Percentiles rank a stretch among this genome's conserved stretches.
Conservation (phyloP, 1,284 basidiomycete genomes). For the Cutaneotrichosporon sp. region DNA sequence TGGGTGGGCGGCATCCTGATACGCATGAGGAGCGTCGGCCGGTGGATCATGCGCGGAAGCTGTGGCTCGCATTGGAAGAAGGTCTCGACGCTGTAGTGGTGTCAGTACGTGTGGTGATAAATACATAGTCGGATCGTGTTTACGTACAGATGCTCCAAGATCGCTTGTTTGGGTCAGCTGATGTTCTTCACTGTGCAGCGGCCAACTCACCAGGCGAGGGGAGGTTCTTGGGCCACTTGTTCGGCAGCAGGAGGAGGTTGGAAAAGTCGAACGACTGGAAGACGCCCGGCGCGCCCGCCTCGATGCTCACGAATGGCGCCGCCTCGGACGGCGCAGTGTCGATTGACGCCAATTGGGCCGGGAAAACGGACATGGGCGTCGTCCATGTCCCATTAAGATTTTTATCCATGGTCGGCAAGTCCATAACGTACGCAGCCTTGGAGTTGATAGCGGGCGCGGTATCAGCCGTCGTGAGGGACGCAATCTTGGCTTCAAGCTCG, state of each 20-base stretch:
- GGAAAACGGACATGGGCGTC: constrained; percentile 8
- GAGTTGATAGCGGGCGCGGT: neutral
- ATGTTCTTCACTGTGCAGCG: neutral
- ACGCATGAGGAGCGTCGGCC: constrained; percentile 40
- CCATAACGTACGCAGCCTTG: neutral
- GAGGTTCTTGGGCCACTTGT: constrained; percentile 40
- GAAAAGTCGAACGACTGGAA: constrained; percentile 27
- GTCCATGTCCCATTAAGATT: constrained; percentile 1
- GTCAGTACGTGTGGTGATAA: neutral
- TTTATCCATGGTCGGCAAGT: neutral
- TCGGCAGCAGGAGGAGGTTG: constrained; percentile 33
- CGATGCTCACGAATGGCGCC: constrained; percentile 10
- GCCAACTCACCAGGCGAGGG: constrained; percentile 31
- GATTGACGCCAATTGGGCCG: neutral
- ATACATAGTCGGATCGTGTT: neutral
- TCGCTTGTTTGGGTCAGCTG: neutral
- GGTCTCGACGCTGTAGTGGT: constrained; percentile 32
- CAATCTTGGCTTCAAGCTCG: constrained; percentile 36
- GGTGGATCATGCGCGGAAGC: constrained; percentile 45
- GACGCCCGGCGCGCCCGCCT: constrained; percentile 11
- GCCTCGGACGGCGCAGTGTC: constrained; percentile 1
- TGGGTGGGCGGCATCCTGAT: constrained; percentile 48
- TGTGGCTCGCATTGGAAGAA: constrained; percentile 46
- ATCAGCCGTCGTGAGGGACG: constrained; percentile 17
- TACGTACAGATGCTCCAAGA: constrained; percentile 6